phyloP scores from a whole-genome alignment of 805 yeast genomes.

The Candida arabinofermentans region DNA sequence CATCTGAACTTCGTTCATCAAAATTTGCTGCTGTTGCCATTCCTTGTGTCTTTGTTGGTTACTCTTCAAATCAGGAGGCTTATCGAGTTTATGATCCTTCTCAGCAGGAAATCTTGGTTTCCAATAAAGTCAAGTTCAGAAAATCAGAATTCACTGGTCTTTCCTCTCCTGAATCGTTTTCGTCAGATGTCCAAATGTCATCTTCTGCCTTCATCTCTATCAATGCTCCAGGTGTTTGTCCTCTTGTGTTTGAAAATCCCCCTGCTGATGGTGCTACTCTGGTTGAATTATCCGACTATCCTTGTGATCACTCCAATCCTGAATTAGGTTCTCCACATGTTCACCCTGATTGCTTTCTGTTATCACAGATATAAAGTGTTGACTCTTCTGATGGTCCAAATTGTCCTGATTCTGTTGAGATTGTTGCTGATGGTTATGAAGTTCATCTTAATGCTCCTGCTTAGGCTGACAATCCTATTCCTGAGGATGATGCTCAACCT shows the following conservation, averaged over 20 bases:
- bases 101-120: background rate
- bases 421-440: background rate
- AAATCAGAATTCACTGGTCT: background rate
- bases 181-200: no score
- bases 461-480: background rate
- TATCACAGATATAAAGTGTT: background rate
- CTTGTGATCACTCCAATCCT: background rate
- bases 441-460: background rate
- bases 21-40: background rate
- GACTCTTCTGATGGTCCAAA: background rate
- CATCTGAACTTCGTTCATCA: background rate
- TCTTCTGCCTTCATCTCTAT: no score
- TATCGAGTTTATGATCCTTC: slow-evolving; percentile 2
- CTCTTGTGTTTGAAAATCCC: background rate
- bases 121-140: slow-evolving; percentile 2
- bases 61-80: background rate
- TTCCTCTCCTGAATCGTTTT: background rate
- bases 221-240: no score
- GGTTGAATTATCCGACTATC: background rate
- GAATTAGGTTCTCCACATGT: background rate
- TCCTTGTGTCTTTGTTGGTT: slow-evolving; percentile 1
- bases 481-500: background rate
- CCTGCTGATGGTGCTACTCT: background rate
- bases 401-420: background rate
- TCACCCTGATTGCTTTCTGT: background rate